A percentile compares a stretch with the other conserved stretches of the same genome.
phyloP scores from a whole-genome alignment of 2,329 filamentous ascomycete species.

The Orbilia javanica region DNA sequence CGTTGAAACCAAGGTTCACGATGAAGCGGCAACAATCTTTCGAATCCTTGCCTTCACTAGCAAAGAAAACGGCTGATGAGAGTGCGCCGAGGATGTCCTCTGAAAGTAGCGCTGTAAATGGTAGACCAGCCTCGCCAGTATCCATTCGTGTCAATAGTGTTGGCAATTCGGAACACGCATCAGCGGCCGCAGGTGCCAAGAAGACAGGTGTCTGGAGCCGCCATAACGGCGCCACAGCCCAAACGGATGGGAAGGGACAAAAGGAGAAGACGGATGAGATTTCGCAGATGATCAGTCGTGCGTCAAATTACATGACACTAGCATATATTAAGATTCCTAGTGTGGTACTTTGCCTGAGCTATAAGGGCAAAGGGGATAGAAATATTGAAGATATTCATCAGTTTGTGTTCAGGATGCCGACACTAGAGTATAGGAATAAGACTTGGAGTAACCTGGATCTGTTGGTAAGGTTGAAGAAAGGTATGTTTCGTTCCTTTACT shows the following conservation, averaged over 20 bases:
- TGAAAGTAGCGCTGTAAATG: conserved; percentile 23
- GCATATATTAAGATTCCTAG: conserved; percentile 94
- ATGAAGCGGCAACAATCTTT: conserved; percentile 67
- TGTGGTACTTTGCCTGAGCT: conserved; percentile 89
- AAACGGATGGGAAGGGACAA: conserved; percentile 44
- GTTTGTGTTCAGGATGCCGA: conserved; percentile 94
- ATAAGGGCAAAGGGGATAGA: conserved; percentile 83
- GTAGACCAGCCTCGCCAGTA: conserved; percentile 38
- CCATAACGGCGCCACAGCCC: conserved; percentile 61
- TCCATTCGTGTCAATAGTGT: conserved; percentile 42
- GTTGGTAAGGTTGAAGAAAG: conserved; percentile 90
- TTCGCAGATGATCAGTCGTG: conserved; percentile 94
- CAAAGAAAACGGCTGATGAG: conserved; percentile 42
- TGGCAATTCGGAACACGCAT: conserved; percentile 44
- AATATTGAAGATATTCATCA: conserved; percentile 98
- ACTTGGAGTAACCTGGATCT: conserved; percentile 98
- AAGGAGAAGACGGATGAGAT: conserved; percentile 82
- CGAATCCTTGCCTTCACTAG: conserved; percentile 69
- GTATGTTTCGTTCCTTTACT: conserved; percentile 37
- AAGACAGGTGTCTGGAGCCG: conserved; percentile 55
- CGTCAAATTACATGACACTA: conserved; percentile 97
- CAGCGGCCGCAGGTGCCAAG: conserved; percentile 1
- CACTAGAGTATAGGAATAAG: conserved; percentile 97
- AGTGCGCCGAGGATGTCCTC: conserved; percentile 33
- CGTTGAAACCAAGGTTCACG: conserved; percentile 45